phyloP scores from a whole-genome alignment of 768 basidiomycete species.

The Lactarius tabidus region DNA sequence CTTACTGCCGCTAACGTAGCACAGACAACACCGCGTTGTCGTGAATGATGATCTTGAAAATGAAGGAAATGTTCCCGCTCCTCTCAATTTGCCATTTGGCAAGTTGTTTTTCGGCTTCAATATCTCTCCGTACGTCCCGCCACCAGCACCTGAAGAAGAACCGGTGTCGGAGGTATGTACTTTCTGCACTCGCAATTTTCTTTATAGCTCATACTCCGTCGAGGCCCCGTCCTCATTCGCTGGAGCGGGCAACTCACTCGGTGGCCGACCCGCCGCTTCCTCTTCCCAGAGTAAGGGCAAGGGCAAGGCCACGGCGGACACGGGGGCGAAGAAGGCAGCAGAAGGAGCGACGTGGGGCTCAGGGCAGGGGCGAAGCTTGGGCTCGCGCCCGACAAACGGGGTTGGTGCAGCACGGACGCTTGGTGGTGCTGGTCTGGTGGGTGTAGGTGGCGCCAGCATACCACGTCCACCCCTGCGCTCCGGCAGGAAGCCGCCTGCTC shows the following conservation, averaged over 20 bases:
- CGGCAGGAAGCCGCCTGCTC: conserved; percentile 31
- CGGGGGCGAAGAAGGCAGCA: conserved; percentile 23
- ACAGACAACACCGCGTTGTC: conserved; percentile 77
- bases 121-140: conserved; percentile 61
- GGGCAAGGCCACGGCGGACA: conserved; percentile 30
- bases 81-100: conserved; percentile 86
- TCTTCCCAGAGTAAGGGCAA: conserved; percentile 52
- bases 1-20: conserved; percentile 23
- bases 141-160: conserved; percentile 28
- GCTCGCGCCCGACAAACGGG: conserved; percentile 41
- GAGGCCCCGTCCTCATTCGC: conserved; percentile 49
- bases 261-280: conserved; percentile 43
- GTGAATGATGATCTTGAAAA: conserved; percentile 75
- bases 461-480: conserved; percentile 42
- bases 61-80: conserved; percentile 79
- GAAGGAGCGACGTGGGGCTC: conserved; percentile 31
- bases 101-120: conserved; percentile 97
- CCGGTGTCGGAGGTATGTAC: conserved; percentile 24
- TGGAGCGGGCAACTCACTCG: conserved; percentile 66
- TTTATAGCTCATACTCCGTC: neutral
- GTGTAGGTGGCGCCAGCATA: conserved; percentile 52
- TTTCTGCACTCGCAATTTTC: neutral
- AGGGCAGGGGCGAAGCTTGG: conserved; percentile 40
- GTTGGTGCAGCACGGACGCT: conserved; percentile 35
- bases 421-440: conserved; percentile 38